A percentile compares a stretch with the other conserved stretches of the same genome.
phyloP scores from a whole-genome alignment of 2,329 filamentous ascomycete species.

The Exutisphaerella laricina region DNA sequence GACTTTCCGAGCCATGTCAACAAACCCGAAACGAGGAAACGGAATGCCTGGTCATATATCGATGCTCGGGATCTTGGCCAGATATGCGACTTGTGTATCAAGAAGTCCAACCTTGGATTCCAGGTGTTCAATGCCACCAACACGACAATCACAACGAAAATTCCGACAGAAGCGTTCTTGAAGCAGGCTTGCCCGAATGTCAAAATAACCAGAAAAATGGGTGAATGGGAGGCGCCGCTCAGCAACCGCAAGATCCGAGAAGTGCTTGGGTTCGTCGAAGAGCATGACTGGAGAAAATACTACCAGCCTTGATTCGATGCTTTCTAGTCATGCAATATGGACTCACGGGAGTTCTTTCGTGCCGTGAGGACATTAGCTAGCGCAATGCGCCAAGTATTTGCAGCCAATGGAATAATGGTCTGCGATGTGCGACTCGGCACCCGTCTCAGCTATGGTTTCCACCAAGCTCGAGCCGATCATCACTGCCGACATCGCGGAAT shows the following conservation, averaged over 20 bases:
- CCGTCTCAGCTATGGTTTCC: too few relatives aligned
- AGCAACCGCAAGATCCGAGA: slow-evolving; percentile 56
- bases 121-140: slow-evolving; percentile 62
- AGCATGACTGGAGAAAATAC: slow-evolving; percentile 53
- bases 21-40: slow-evolving; percentile 47
- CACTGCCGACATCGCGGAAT: too few relatives aligned
- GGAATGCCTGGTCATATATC: slow-evolving; percentile 59
- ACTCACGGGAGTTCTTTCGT: neutral
- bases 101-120: slow-evolving; percentile 53
- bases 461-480: too few relatives aligned
- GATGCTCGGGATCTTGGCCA: slow-evolving; percentile 58
- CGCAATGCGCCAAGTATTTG: too few relatives aligned
- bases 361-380: neutral
- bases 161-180: slow-evolving; percentile 50
- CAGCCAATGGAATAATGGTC: too few relatives aligned
- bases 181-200: slow-evolving; percentile 46
- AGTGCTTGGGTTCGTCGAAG: slow-evolving; percentile 54
- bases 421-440: too few relatives aligned
- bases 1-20: slow-evolving; percentile 50
- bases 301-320: slow-evolving; percentile 29
- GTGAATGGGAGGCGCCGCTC: slow-evolving; percentile 54
- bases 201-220: slow-evolving; percentile 52
- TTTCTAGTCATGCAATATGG: neutral
- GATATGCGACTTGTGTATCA: slow-evolving; percentile 53
- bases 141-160: slow-evolving; percentile 52